phyloP scores from a whole-genome alignment of 768 basidiomycete genomes.

The Albatrellus ellisii region DNA sequence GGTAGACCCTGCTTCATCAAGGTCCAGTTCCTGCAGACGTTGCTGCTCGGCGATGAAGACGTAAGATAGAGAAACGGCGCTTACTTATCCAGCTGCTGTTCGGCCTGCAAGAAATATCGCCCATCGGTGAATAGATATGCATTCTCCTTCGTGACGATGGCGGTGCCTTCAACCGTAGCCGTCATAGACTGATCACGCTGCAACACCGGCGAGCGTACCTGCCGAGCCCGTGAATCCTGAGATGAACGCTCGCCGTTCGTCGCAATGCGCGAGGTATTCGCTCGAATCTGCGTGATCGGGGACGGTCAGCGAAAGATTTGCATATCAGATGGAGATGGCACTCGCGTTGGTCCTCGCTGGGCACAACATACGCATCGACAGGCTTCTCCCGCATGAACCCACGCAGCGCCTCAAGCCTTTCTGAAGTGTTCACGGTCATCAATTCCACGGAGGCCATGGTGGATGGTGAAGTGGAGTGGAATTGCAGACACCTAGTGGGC shows the following conservation, averaged over 20 bases:
- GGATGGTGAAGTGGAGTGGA: conserved; percentile 7
- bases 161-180: conserved; percentile 40
- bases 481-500: conserved; percentile 4
- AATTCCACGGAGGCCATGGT: conserved; percentile 26
- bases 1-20: conserved; percentile 88
- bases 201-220: conserved; percentile 44
- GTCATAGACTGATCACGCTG: neutral
- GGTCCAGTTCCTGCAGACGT: conserved; percentile 63
- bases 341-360: conserved; percentile 89
- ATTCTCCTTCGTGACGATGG: conserved; percentile 53
- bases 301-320: neutral
- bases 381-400: conserved; percentile 51
- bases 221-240: conserved; percentile 94
- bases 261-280: conserved; percentile 79
- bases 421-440: conserved; percentile 45
- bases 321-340: conserved; percentile 12
- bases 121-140: conserved; percentile 93
- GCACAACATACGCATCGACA: conserved; percentile 69
- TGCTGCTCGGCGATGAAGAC: neutral
- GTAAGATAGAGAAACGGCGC: conserved; percentile 13
- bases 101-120: conserved; percentile 88
- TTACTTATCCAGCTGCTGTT: conserved; percentile 75
- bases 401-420: conserved; percentile 49
- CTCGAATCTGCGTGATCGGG: conserved; percentile 50
- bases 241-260: conserved; percentile 77